Conservation (phyloP, 2,329 filamentous ascomycete species). For the Cladosporium halotolerans region DNA sequence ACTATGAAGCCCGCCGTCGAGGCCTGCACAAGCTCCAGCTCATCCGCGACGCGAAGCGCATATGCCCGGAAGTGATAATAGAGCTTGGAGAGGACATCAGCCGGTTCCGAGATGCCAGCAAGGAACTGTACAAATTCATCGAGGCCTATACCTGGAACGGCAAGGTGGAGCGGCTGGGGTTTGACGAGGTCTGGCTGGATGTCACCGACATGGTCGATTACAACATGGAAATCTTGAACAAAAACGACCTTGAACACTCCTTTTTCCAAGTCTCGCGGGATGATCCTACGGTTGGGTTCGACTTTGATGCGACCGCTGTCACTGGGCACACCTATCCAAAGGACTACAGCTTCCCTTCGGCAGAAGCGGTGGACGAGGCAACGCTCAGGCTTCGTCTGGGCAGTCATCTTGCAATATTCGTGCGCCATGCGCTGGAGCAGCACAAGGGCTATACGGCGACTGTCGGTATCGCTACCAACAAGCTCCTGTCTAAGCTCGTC, state of each 20-base stretch:
- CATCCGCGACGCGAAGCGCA: conserved; percentile 69
- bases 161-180: conserved; percentile 73
- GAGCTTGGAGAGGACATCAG: conserved; percentile 82
- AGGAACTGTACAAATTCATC: conserved; percentile 69
- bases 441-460: conserved; percentile 80
- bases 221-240: conserved; percentile 68
- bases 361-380: conserved; percentile 17
- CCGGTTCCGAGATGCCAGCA: conserved; percentile 79
- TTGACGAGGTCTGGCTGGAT: conserved; percentile 85
- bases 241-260: conserved; percentile 55
- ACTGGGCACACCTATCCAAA: conserved; percentile 58
- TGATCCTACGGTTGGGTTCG: conserved; percentile 75
- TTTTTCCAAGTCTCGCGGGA: conserved; percentile 72
- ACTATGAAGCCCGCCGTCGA: conserved; percentile 76
- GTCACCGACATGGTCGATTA: conserved; percentile 81
- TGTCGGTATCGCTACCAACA: conserved; percentile 81
- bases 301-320: conserved; percentile 64
- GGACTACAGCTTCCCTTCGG: conserved; percentile 12
- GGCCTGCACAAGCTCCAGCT: conserved; percentile 75
- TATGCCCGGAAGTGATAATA: conserved; percentile 79
- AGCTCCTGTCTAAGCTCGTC: conserved; percentile 76
- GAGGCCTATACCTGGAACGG: conserved; percentile 69
- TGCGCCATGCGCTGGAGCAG: conserved; percentile 66
- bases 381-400: conserved; percentile 62
- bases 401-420: conserved; percentile 70